Base-by-base conservation (phyloP, 495 filamentous ascomycete genomes). In the Cryomyces minteri region DNA sequence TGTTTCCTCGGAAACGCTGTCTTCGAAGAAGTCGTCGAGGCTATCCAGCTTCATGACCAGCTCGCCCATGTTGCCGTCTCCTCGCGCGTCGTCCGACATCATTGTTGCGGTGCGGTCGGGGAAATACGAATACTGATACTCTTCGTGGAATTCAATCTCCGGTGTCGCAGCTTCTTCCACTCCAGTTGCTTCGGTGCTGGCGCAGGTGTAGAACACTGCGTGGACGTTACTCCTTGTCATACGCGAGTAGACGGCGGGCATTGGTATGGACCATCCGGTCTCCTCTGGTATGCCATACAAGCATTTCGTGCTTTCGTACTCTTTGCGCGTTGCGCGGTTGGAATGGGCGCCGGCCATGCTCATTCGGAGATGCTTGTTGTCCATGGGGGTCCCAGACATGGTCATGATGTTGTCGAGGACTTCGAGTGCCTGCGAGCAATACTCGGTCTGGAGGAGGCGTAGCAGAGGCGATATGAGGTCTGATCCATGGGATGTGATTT, bases 241-340 rank as follows among this genome's bases (percentile, higher is more conserved):
- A 41, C 74, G 76, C 3, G 88, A 86, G 61, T 94, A 84, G 41
- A 79, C 78, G 4, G 88, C 88, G 14, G 90, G 90, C 62, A 88
- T 80, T 2, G 92, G 90, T 32, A 99, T 83, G 1, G 92, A 87
- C 90, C 90, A 99, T 5, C 90, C 90, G 4, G 82, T 88, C 29
- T 85, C 82, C 57, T 95, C 88, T 2, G 90, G 90, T 47, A 99
- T 95, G 41, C 90, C 90, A 58, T 95, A 99, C 18, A 99, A 66
- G 56, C 85, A 94, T 55, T 93, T 79, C 5, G 85, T 92, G 31
- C 81, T 79, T 54, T 94, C 90, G 55, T 94, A 96, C 58, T 94
- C 85, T 55, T 95, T 95, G 37, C 83, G 77, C 41, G 88, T 79
- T 0, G 80, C 78, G 50, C 82, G 80, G 1, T 53, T 63, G 1